Base-by-base conservation (phyloP, 805 yeast genomes). In the Wilhelminamyces savonicus region DNA sequence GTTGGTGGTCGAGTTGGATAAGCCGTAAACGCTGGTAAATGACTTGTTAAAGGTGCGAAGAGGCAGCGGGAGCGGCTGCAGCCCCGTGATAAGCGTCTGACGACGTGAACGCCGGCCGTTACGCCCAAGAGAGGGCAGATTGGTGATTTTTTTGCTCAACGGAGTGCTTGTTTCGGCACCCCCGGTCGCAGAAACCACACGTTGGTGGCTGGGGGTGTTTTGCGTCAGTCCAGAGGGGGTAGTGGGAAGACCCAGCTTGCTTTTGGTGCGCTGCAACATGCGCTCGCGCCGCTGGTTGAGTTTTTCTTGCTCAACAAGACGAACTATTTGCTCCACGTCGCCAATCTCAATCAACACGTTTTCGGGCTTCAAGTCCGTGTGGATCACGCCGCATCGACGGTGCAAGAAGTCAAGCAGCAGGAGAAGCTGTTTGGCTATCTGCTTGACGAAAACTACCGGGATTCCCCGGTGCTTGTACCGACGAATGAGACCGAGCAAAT, bases 1-100 rank as follows among this genome's bases (percentile, higher is more conserved):
- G 39, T 62, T 60, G 28, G 59, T 52, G 11, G 64, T 58, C n/a
- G 68, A 54, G 22, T 40, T 46, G 7, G 69, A 54, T 31, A 57
- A 44, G 13, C 56, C 62, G 29, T 51, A 56, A n/a, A 52, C 55
- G 32, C 49, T 60, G 16, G 59, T 52, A 37, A 59, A 61, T 13
- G 66, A 52, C 37, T 59, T 62, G 40, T 59, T 62, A 37, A 62
- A 63, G 1, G 90, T 71, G 30, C 88, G 65, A 28, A 86, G 62
- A 1, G 96, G 95, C 1, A 94, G 82, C 4, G 96, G 95, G 34
- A 87, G 62, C 2, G 97, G 97, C 54, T 87, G 95, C 0, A 95
- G 85, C 1, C 95, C 95, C 0, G 94, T 83, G 28, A 87, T 80
- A 15, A 87, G 58, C 0, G 94, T 78, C 39, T 77, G 79, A 23